Evolutionary conservation across 257 asterid genomes (phyloP), one percentile per base, ranked within the genome.

Genomic region (Solanum sejunctum): DNA sequence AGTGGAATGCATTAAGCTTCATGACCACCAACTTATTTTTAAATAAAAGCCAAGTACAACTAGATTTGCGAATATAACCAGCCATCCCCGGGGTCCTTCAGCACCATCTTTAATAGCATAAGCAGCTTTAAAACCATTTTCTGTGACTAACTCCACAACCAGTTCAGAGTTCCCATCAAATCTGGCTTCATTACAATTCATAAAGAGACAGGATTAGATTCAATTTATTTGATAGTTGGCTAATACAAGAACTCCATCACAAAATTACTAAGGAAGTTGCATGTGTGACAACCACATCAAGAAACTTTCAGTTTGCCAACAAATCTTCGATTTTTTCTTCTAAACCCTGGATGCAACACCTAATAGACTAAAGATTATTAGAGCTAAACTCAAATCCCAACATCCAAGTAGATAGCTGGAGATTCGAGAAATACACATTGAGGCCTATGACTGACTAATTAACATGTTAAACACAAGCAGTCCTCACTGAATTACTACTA

Each of bases 91-190:
- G 15, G 92, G 86, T 73, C 98, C 98, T 92, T 93, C 97, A 3
- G 93, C 98, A n/a, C 99, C 99, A 87, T 93, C 99, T 92, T 89
- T 97, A 66, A 97, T 90, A 21, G 97, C 99, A 85, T 94, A 97
- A 58, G 98, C 98, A 88, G 96, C 95, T 92, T 94, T 97, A 88
- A 94, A 95, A 85, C 99, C 98, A 88, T 97, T 97, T 56, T 91
- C 93, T 9, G 98, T 95, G 39, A 90, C 98, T 70, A 97, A 92
- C 94, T 95, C 98, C 26, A 98, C 98, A 1, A 95, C 98, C 86
- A 97, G 96, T 86, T 97, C 99, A 73, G 99, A 97, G 93, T 94
- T 97, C 66, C 98, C 98, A 90, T 95, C 98, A 88, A 93, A 95
- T 92, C 99, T 97, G 96, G 97, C 98, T 94, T 95, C 97, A 95